Evolutionary conservation across 129 eudicot genomes (phyloP), one percentile per base, ranked within the genome.

Genomic region (Deinandra increscens): DNA sequence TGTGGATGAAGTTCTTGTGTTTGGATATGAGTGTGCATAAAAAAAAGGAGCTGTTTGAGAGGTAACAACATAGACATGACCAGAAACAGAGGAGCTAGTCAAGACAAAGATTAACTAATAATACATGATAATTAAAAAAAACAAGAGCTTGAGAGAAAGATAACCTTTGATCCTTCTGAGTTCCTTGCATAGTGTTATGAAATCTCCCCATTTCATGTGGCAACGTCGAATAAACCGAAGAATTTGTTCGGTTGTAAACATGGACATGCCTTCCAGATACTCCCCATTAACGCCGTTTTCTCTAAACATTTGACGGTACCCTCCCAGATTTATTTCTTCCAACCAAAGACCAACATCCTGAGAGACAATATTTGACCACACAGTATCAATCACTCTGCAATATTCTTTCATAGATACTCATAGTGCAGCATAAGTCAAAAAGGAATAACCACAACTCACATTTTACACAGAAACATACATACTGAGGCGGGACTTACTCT

Each of bases 151-250:
- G 26, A 41, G 73, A 79, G 60, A 33, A 26, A 26, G 54, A 64
- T 43, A 60, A 91, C 97, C 97, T 91, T 91, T 91, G 59, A 91
- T 87, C 74, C 91, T 83, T 73, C 97, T 77, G 45, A 91, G 85
- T 84, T 91, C 97, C 86, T 91, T 91, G 95, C 97, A 91, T 31
- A 91, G 85, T 12, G 95, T 91, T 51, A 91, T 91, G 60, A 91
- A 91, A 76, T 91, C 97, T 19, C 97, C 97, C 97, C 97, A 91
- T 80, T 91, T 87, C 97, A 91, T 91, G 87, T 91, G 97, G 80
- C 95, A 91, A 74, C 81, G 82, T 64, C 97, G 79, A 58, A 91
- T 91, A 82, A 91, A 87, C 75, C 92, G 74, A 56, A 91, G 97
- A 70, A 91, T 91, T 82, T 91, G 95, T 54, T 91, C 95, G 3